phyloP scores from a whole-genome alignment of 1,139 yeast genomes.

The Hemisphaericaspora subhashii region DNA sequence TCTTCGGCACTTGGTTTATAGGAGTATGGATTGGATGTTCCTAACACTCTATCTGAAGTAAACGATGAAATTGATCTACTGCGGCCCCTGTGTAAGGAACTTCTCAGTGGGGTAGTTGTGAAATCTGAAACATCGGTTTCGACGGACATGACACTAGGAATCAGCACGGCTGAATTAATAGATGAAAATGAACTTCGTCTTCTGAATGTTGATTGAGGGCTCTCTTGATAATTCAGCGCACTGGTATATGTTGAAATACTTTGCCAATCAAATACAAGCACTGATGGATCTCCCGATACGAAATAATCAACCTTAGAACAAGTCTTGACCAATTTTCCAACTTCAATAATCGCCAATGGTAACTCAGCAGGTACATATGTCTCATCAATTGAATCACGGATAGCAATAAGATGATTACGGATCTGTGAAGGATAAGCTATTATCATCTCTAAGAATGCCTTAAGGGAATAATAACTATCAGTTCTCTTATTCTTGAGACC shows the following conservation, averaged over 20 bases:
- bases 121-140: neutral
- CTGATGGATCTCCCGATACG: neutral
- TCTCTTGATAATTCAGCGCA: neutral
- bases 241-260: no score
- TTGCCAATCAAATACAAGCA: neutral
- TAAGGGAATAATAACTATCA: conserved; percentile 1
- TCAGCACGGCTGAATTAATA: neutral
- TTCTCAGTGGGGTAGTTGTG: neutral
- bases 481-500: neutral
- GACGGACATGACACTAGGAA: neutral
- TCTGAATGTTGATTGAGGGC: neutral
- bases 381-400: neutral
- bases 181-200: neutral
- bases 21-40: neutral
- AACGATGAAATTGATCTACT: neutral
- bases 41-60: neutral
- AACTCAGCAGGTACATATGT: neutral
- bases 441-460: conserved; percentile 1
- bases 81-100: neutral
- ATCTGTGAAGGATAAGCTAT: neutral
- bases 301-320: conserved; percentile 2
- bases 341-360: neutral
- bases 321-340: neutral
- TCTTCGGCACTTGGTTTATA: neutral
- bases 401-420: neutral